phyloP scores from a whole-genome alignment of 345 rosid genomes.

The Theobroma cacao region DNA sequence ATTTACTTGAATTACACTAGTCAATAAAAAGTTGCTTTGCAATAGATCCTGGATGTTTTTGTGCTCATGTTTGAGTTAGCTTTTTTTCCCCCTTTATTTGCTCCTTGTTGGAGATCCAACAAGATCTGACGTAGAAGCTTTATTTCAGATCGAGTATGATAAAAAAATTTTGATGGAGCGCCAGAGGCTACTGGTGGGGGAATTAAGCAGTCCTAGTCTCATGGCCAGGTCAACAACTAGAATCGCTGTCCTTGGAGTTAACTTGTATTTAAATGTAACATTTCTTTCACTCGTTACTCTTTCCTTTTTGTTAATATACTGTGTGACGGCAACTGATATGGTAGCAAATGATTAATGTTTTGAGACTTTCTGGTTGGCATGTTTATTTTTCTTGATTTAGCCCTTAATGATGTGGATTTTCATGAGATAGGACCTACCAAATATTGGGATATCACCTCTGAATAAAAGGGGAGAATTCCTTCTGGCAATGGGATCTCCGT shows the following conservation, averaged over 20 bases:
- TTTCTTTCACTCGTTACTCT: constrained; percentile 1
- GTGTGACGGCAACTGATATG: not conserved
- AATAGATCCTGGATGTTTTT: no score
- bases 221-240: constrained; percentile 62
- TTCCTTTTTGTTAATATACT: constrained; percentile 4
- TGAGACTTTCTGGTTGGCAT: not conserved
- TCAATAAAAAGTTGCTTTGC: not conserved
- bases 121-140: constrained; percentile 1
- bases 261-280: constrained; percentile 46
- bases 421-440: constrained; percentile 54
- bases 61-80: not conserved
- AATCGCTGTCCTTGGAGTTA: constrained; percentile 79
- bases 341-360: not conserved
- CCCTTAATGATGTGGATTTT: constrained; percentile 16
- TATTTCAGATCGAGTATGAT: constrained; percentile 36
- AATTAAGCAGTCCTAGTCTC: constrained; percentile 43
- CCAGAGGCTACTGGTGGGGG: constrained; percentile 31
- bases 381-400: constrained; percentile 4
- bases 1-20: not conserved
- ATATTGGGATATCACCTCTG: constrained; percentile 33
- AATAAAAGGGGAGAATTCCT: constrained; percentile 64
- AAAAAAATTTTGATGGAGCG: constrained; percentile 33
- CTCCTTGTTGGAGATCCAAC: constrained; percentile 1
- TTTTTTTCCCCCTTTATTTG: not conserved
- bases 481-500: constrained; percentile 89